Conservation (phyloP, 768 basidiomycete species). For the Mycena metata region DNA sequence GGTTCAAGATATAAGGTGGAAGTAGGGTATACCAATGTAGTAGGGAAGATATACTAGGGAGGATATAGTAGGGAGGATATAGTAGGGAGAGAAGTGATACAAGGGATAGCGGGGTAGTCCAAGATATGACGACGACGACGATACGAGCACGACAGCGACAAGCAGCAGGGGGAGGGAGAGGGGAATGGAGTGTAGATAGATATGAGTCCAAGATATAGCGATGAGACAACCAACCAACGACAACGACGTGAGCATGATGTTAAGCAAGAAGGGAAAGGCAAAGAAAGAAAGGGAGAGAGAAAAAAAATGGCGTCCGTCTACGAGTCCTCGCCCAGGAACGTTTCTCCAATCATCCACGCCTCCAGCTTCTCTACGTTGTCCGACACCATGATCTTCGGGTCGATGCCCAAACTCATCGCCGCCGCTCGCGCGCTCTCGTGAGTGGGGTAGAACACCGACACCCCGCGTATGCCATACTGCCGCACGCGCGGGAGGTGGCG, state of each 20-base stretch:
- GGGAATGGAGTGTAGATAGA: background rate
- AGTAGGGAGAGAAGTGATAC: too few species aligned
- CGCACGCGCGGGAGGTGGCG: background rate
- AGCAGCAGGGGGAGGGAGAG: background rate
- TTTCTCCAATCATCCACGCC: constrained; percentile 5
- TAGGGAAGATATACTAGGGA: background rate
- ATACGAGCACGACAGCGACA: background rate
- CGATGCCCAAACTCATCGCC: background rate
- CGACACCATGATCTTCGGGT: constrained; percentile 14
- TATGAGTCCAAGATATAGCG: too few species aligned
- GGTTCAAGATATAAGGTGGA: too few species aligned
- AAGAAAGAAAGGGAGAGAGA: background rate
- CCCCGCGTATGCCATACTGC: constrained; percentile 3
- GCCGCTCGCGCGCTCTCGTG: background rate
- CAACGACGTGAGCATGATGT: too few species aligned
- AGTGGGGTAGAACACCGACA: background rate
- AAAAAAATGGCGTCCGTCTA: background rate
- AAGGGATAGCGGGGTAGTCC: background rate
- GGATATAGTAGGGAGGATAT: too few species aligned
- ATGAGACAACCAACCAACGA: too few species aligned
- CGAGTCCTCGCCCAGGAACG: constrained; percentile 1
- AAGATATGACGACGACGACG: background rate
- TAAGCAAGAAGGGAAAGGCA: too few species aligned
- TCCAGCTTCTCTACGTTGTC: constrained; percentile 6
- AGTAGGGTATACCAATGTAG: too few species aligned